These are phyloP conservation scores for Aspergillus steynii DNA, from an alignment of 495 filamentous ascomycete genomes.

Conservation along the genomic window DNA sequence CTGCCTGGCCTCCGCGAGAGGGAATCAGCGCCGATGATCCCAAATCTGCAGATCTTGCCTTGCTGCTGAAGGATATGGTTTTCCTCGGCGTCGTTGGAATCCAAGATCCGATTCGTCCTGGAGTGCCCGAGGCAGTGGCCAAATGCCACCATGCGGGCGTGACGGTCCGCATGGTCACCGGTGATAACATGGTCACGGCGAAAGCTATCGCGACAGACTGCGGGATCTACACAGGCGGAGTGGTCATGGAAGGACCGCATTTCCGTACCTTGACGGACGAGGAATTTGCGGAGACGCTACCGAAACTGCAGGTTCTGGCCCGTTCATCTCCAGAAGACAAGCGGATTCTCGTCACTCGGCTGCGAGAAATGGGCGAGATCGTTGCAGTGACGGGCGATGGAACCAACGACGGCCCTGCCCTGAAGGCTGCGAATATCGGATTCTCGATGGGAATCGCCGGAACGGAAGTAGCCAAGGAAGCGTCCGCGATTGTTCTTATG, in stretches of 20 bases:
- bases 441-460: slow-evolving; percentile 65
- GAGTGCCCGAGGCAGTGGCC: slow-evolving; percentile 63
- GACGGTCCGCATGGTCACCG: slow-evolving; percentile 79
- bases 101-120: slow-evolving; percentile 71
- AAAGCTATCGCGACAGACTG: slow-evolving; percentile 65
- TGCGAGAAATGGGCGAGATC: slow-evolving; percentile 72
- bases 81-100: slow-evolving; percentile 73
- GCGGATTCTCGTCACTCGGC: slow-evolving; percentile 66
- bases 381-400: slow-evolving; percentile 94
- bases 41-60: slow-evolving; percentile 20
- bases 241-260: slow-evolving; percentile 63
- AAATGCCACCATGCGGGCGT: slow-evolving; percentile 71
- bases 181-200: slow-evolving; percentile 75
- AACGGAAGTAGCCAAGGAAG: slow-evolving; percentile 81
- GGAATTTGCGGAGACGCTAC: slow-evolving; percentile 57
- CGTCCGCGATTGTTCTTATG: slow-evolving; percentile 80
- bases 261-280: slow-evolving; percentile 62
- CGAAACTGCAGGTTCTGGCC: slow-evolving; percentile 64
- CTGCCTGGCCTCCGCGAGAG: slow-evolving; percentile 67
- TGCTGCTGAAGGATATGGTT: slow-evolving; percentile 57
- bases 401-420: slow-evolving; percentile 87
- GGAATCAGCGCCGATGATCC: slow-evolving; percentile 47
- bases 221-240: slow-evolving; percentile 49
- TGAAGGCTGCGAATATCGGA: slow-evolving; percentile 79
- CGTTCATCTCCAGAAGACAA: slow-evolving; percentile 68